Percentiles rank a stretch among this genome's conserved stretches.
phyloP scores from a whole-genome alignment of 2,329 filamentous ascomycete species.

The Lanzia echinophila region DNA sequence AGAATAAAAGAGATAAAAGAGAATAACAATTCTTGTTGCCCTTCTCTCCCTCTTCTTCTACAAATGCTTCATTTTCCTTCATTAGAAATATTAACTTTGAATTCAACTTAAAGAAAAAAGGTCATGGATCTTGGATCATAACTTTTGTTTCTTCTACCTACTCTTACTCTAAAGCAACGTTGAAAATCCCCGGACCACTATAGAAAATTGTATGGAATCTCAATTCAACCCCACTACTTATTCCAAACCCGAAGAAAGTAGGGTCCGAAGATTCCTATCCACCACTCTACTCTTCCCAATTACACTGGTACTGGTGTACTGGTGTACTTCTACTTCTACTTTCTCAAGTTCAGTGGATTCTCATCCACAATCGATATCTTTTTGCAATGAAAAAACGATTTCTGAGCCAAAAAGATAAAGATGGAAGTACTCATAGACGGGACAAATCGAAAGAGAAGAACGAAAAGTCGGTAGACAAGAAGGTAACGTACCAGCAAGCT shows the following conservation, averaged over 20 bases:
- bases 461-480: conserved; percentile 35
- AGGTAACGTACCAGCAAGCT: conserved; percentile 35
- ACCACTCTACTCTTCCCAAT: too few relatives aligned
- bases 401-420: conserved; percentile 64
- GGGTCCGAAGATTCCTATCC: not conserved
- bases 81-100: not conserved
- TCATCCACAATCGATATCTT: not conserved
- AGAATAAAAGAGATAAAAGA: too few relatives aligned
- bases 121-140: not conserved
- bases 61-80: not conserved
- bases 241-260: too few relatives aligned
- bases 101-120: not conserved
- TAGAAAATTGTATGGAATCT: too few relatives aligned
- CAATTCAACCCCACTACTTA: too few relatives aligned
- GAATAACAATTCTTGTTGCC: too few relatives aligned
- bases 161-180: too few relatives aligned
- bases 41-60: too few relatives aligned
- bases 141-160: not conserved
- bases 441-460: conserved; percentile 46
- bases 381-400: conserved; percentile 48
- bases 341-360: not conserved
- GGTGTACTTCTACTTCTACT: too few relatives aligned
- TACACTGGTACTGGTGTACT: too few relatives aligned
- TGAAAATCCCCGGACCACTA: too few relatives aligned
- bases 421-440: conserved; percentile 41